Evolutionary conservation across 2,329 filamentous ascomycete species (phyloP), one percentile per base, ranked within the genome.

Genomic region (Verticillium dahliae): DNA sequence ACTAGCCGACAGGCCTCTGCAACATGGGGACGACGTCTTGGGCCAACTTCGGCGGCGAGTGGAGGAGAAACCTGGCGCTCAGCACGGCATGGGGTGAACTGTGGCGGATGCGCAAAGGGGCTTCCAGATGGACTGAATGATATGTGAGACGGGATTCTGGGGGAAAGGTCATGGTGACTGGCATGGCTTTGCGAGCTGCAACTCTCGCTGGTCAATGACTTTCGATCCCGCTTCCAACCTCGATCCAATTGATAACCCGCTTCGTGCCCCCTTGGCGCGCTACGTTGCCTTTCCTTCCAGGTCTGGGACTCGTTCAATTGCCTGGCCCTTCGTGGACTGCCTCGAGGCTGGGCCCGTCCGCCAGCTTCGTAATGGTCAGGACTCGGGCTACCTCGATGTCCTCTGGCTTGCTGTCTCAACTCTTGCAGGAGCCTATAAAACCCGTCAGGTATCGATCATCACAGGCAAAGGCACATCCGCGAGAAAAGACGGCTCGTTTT

Each of bases 321-420:
- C 22, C 11, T 11, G 18, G 18, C 11, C 2, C n/a, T 22, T 4
- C 4, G 15, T 31, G 5, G 1, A 31, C 27, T 31, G 27, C 27
- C 45, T 13, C 18, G n/a, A 11, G 45, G 11, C 45, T 52, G 45
- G 18, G n/a, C 22, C n/a, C 18, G 45, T 22, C 22, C 45, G 6
- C 22, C 45, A 11, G 18, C 45, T 18, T 13, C 9, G 9, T 18
- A n/a, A 27, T 18, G n/a, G 15, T 9, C 22, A 31, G 45, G n/a
- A 52, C 10, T 22, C 45, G 4, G 45, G 5, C 45, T 52, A 10
- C 9, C 9, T 14, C 57, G 63, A 9, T 62, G 45, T 3, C 61
- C 59, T 13, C 61, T 64, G 41, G 61, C 63, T 55, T 57, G 33
- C 41, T 64, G 59, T 37, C 58, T 57, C 41, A 64, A 58, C 50